Evolutionary conservation across 306 rosid genomes (phyloP).

Genomic region (Sophora flavescens): DNA sequence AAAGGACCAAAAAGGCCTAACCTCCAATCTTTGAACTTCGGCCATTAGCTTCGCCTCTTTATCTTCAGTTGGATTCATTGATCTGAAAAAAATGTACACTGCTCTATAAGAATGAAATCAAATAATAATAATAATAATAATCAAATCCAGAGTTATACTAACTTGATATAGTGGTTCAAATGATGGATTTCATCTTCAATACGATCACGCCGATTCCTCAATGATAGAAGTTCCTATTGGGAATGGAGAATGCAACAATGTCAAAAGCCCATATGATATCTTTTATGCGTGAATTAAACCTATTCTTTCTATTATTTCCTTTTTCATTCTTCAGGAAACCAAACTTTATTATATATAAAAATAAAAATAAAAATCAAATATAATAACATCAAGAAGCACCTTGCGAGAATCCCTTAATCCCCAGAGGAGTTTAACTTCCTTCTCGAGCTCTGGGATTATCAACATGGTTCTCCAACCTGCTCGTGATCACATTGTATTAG

Average conservation of each 20-base stretch:
- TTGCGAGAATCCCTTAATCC: constrained; percentile 70
- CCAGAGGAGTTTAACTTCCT: constrained; percentile 80
- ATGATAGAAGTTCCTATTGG: constrained; percentile 61
- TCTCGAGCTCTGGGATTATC: constrained; percentile 85
- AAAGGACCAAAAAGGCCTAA: constrained; percentile 42
- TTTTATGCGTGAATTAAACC: no score
- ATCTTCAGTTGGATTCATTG: constrained; percentile 49
- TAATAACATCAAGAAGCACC: constrained; percentile 47
- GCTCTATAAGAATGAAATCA: background rate
- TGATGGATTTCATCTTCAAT: constrained; percentile 74
- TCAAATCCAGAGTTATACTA: constrained; percentile 30
- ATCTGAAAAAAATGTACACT: constrained; percentile 45
- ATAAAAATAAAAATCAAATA: background rate
- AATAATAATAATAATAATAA: background rate
- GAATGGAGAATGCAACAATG: no score
- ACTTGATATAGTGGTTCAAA: constrained; percentile 74
- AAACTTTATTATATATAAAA: background rate
- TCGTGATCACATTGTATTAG: constrained; percentile 34
- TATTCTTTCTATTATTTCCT: no score
- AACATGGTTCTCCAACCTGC: constrained; percentile 99
- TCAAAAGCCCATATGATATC: no score
- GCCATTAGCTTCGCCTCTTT: constrained; percentile 47
- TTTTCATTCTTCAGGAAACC: no score
- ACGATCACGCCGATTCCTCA: constrained; percentile 62
- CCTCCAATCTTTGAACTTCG: constrained; percentile 60